Evolutionary conservation across 768 basidiomycete species (phyloP).

Genomic region (Leccinum barrowsii): DNA sequence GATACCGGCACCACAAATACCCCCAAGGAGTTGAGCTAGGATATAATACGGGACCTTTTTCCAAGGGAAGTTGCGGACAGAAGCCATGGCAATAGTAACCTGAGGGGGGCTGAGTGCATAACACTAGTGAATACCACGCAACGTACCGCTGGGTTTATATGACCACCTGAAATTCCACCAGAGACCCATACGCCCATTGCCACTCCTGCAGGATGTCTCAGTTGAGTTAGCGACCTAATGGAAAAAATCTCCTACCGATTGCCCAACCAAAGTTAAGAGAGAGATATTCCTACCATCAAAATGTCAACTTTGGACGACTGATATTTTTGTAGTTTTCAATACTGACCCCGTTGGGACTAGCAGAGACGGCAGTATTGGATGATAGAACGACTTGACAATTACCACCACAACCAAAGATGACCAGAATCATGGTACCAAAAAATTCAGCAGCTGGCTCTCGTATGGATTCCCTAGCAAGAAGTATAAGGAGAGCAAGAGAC

Average conservation of each 20-base stretch:
- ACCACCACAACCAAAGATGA: constrained; percentile 58
- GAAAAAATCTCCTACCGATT: constrained; percentile 19
- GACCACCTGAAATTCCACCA: constrained; percentile 67
- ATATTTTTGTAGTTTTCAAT: not conserved
- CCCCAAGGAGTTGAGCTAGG: constrained; percentile 61
- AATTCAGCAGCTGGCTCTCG: constrained; percentile 66
- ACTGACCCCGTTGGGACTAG: constrained; percentile 55
- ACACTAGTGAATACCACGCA: not conserved
- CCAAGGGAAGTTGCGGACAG: constrained; percentile 75
- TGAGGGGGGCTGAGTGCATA: constrained; percentile 21
- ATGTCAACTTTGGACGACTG: constrained; percentile 1
- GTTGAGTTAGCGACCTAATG: not conserved
- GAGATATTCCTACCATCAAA: constrained; percentile 15
- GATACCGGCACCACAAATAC: constrained; percentile 52
- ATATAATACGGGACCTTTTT: constrained; percentile 73
- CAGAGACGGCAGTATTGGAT: constrained; percentile 39
- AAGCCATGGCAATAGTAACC: constrained; percentile 69
- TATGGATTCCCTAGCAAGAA: constrained; percentile 36
- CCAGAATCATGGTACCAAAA: constrained; percentile 52
- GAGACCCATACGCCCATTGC: constrained; percentile 68
- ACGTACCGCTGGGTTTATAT: constrained; percentile 69
- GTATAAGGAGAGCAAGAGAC: constrained; percentile 1
- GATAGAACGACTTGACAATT: constrained; percentile 57
- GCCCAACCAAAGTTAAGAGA: constrained; percentile 32
- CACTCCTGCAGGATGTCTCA: constrained; percentile 34